A percentile compares a stretch with the other conserved stretches of the same genome.
Conservation (phyloP, 78 protist genomes). For the Pigoraptor vietnamica region DNA sequence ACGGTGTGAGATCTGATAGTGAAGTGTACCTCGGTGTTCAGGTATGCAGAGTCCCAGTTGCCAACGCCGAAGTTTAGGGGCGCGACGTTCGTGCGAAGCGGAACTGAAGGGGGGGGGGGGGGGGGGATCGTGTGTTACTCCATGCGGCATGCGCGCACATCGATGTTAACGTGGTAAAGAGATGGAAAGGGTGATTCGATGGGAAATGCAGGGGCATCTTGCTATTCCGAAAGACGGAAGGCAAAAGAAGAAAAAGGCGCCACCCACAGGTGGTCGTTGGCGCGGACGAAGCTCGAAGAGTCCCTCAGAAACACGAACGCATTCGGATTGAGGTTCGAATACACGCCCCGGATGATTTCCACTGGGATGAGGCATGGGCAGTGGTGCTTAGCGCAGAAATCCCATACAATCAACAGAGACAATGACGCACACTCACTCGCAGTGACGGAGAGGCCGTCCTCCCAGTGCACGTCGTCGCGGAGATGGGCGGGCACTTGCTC, state of each 20-base stretch:
- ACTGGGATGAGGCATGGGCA: neutral
- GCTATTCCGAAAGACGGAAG: too few relatives aligned
- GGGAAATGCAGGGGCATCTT: too few relatives aligned
- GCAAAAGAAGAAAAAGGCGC: too few relatives aligned
- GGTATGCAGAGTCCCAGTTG: neutral
- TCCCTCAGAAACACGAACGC: neutral
- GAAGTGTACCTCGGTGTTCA: neutral
- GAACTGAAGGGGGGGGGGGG: too few relatives aligned
- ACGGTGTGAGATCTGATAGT: too few relatives aligned
- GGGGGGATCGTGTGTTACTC: too few relatives aligned
- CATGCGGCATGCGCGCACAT: too few relatives aligned
- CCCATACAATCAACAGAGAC: neutral
- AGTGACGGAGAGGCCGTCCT: neutral
- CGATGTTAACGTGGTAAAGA: too few relatives aligned
- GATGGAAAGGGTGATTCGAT: too few relatives aligned
- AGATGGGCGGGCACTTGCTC: neutral
- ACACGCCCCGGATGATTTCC: neutral
- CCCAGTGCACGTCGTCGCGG: neutral
- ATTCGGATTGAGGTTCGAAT: neutral
- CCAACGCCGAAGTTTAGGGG: neutral
- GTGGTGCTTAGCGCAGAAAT: neutral
- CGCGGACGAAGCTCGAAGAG: neutral
- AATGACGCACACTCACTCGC: neutral
- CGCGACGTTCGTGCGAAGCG: neutral
- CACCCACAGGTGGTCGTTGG: neutral